Base-by-base conservation (phyloP, 2,329 filamentous ascomycete species). In the Elsinoe batatas region DNA sequence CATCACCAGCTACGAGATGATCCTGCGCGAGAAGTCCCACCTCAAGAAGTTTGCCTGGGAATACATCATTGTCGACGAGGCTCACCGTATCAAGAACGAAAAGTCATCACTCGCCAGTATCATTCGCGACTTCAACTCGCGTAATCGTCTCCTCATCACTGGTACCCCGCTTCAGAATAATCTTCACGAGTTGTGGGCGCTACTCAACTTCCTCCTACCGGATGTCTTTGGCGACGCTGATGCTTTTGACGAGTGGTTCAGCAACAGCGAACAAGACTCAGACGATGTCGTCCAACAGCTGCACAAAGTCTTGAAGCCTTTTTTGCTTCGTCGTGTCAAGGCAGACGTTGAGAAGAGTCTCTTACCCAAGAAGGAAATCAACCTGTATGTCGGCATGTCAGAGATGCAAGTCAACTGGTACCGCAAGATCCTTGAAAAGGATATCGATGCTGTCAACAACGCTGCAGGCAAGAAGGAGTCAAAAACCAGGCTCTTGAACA, bases 381-480 rank as follows among this genome's bases (percentile, higher is more conserved):
- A 98, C 62, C 73, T 98, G 26, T 98, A 97, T 67, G 85, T 98
- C 62, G 93, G 91, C 62, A 96, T 98, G 91, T 91, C 93, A 0
- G 91, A 96, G 57, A 98, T 98, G 93, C 93, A 98, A 70, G 82
- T 96, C 63, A 95, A 93, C 68, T 98, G 93, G 91, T 98, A 98
- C 68, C 87, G 95, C 71, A 97, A 96, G 75, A 98, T 98, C 63
- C 76, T 98, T 2, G 93, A 98, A 67, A 98, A 97, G 73, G 93
- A 98, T 66, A 98, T 98, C 59, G 93, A 98, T 70, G 93, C 93
- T 12, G 91, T 98, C 65, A 98, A 98, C 63, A 93, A 93, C 59
- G 93, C 91, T 30, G 89, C 87, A 60, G 93, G 93, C 51, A 98
- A 96, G 74, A 87, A 91, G 58, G 93, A 98, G 72, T 97, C 91